Conservation (phyloP, 345 rosid species). For the Limnanthes douglasii region DNA sequence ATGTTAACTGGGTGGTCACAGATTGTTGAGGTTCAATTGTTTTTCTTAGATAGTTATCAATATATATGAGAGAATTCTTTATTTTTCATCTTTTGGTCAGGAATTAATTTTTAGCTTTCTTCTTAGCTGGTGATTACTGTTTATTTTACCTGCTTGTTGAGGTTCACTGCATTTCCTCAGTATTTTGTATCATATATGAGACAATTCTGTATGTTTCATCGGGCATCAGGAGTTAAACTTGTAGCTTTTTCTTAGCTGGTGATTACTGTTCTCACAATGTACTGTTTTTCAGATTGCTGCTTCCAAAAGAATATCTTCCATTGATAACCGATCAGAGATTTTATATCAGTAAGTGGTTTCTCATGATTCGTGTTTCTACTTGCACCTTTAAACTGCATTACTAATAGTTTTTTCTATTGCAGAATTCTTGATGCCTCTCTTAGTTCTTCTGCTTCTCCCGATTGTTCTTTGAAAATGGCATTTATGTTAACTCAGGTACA, state of each 20-base stretch:
- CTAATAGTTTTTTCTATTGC: constrained; percentile 18
- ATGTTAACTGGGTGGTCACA: constrained; percentile 97
- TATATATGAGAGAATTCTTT: background rate
- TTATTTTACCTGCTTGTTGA: too few species aligned
- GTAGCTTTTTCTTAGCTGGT: too few species aligned
- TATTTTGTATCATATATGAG: background rate
- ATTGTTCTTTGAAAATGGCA: constrained; percentile 90
- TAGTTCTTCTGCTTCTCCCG: constrained; percentile 87
- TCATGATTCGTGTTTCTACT: constrained; percentile 5
- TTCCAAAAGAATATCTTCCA: constrained; percentile 56
- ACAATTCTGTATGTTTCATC: background rate
- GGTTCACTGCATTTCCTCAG: background rate
- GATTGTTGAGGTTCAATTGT: constrained; percentile 55
- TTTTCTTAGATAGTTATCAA: constrained; percentile 5
- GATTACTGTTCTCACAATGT: too few species aligned
- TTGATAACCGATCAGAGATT: constrained; percentile 66
- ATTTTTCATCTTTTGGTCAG: too few species aligned
- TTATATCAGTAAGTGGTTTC: constrained; percentile 50
- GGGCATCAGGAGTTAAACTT: constrained; percentile 2
- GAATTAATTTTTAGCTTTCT: too few species aligned
- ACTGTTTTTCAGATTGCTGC: constrained; percentile 42
- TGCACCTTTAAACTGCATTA: constrained; percentile 10
- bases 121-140: too few species aligned
- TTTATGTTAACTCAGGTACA: constrained; percentile 64
- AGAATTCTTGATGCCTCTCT: constrained; percentile 90